Conservation (phyloP, 352 stramenopile species). For the Halophytophthora polymorphica region DNA sequence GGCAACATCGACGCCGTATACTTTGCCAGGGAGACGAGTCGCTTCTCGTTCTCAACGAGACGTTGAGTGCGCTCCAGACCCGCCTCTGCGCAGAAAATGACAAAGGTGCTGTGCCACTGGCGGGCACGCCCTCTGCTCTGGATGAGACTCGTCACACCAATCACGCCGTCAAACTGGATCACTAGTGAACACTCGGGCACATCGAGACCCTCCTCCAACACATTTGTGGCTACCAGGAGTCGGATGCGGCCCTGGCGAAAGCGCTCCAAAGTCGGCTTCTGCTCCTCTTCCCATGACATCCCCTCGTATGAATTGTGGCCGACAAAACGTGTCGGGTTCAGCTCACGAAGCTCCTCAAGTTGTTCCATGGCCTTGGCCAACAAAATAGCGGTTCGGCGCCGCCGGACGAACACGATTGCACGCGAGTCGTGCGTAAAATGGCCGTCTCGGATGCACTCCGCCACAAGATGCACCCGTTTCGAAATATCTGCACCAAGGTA, state of each 20-base stretch:
- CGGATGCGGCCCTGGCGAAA: constrained; percentile 69
- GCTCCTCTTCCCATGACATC: constrained; percentile 80
- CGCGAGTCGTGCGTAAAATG: constrained; percentile 57
- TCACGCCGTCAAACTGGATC: constrained; percentile 72
- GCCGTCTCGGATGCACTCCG: constrained; percentile 34
- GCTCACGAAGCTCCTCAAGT: constrained; percentile 39
- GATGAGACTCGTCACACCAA: constrained; percentile 70
- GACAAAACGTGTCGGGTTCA: constrained; percentile 77
- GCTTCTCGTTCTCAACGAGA: constrained; percentile 57
- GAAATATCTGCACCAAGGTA: constrained; percentile 39
- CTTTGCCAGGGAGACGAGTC: constrained; percentile 39
- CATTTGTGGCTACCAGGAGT: constrained; percentile 74
- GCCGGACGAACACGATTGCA: constrained; percentile 76
- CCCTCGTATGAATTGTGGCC: constrained; percentile 80
- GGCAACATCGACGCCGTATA: constrained; percentile 28
- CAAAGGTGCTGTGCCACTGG: constrained; percentile 51
- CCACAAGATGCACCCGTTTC: constrained; percentile 51
- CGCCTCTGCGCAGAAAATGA: constrained; percentile 58
- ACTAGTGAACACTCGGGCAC: constrained; percentile 77
- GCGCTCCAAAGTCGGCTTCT: constrained; percentile 61
- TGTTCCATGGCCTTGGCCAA: constrained; percentile 65
- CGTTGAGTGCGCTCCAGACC: constrained; percentile 38
- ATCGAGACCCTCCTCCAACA: constrained; percentile 77
- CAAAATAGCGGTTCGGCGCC: constrained; percentile 61
- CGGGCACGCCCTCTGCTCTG: constrained; percentile 72